phyloP scores from a whole-genome alignment of 768 basidiomycete species.

The Lactarius indigo region DNA sequence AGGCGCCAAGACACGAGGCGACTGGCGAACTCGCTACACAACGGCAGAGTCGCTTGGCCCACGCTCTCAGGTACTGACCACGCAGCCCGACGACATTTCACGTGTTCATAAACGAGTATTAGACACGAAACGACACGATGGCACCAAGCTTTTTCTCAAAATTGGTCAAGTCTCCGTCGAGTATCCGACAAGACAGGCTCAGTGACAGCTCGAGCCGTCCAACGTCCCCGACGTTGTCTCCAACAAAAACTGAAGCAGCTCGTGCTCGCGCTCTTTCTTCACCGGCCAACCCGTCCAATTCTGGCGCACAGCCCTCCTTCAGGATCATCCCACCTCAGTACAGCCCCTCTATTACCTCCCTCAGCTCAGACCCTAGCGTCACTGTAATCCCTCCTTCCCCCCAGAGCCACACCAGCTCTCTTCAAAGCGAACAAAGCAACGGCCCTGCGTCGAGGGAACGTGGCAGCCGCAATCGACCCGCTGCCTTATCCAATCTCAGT shows the following conservation, averaged over 20 bases:
- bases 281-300: not conserved
- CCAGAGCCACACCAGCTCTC: constrained; percentile 24
- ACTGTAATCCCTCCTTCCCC: constrained; percentile 37
- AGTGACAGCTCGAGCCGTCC: not conserved
- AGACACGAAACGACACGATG: not conserved
- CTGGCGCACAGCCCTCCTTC: not conserved
- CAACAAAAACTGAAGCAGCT: not conserved
- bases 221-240: not conserved
- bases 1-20: not conserved
- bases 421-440: constrained; percentile 23
- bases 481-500: constrained; percentile 17
- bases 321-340: not conserved
- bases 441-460: constrained; percentile 19
- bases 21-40: not conserved
- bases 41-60: not conserved
- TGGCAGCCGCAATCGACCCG: constrained; percentile 13
- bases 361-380: constrained; percentile 31
- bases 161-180: constrained; percentile 8
- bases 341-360: constrained; percentile 19
- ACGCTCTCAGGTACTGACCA: not conserved
- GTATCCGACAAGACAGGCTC: not conserved
- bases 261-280: constrained; percentile 2
- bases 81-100: not conserved
- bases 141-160: constrained; percentile 18
- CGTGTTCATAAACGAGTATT: not conserved